Evolutionary conservation across 2,329 filamentous ascomycete species (phyloP), one percentile per base, ranked within the genome.

Genomic region (Fonsecaea nubica): DNA sequence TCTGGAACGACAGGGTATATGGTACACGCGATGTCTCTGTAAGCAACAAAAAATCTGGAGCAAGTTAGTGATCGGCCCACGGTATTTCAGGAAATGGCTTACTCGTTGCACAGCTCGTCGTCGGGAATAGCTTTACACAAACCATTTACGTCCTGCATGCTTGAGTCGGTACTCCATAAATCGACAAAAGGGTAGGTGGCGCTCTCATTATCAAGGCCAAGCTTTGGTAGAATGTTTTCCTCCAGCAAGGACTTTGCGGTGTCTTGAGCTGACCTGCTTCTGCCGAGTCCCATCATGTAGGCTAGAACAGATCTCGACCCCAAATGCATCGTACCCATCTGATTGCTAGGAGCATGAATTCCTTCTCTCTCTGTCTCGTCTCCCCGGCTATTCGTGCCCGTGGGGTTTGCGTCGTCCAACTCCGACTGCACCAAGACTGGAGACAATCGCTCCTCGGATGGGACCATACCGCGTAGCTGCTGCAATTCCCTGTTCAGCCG

Each of bases 161-260:
- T 86, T 58, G 84, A 86, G 64, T 88, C 85, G 1, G 85, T 85
- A 5, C 87, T 87, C 86, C 86, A 89, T 2, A 89, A 77, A 72
- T 89, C 87, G 33, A 89, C 85, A 71, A 89, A 89, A 6, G 87
- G 87, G 72, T 89, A 89, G 8, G 86, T 89, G 3, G 86, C 86
- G 42, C 84, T 86, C 72, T 89, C 86, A 70, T 89, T 89, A 72
- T 89, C 87, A 38, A 89, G 79, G 2, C 87, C 87, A 64, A 89
- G 82, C 62, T 89, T 85, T 0, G 87, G 86, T 25, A 89, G 76
- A 69, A 89, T 86, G 55, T 85, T 86, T 70, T 86, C 86, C 70
- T 87, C 85, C 53, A 88, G 76, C 12, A 88, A 76, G 57, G 87
- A 84, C 69, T 86, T 83, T 3, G 81, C 77, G 21, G 74, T 75